Evolutionary conservation across 139 green algal genomes (phyloP), one percentile per base, ranked within the genome.

Genomic region (Mychonastes homosphaera): DNA sequence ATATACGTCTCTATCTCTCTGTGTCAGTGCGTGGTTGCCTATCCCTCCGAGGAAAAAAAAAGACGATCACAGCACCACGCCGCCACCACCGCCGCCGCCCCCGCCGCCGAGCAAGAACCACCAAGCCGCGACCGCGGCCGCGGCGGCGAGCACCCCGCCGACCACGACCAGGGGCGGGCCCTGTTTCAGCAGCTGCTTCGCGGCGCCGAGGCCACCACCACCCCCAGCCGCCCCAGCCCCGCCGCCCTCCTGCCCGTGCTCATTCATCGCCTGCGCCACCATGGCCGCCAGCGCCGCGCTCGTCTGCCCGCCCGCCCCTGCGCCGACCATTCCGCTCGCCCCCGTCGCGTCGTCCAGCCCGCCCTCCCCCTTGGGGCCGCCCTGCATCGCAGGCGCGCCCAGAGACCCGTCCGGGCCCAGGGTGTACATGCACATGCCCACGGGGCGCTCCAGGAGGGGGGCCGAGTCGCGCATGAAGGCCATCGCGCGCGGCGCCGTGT

Each of bases 281-380:
- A 28, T 47, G 24, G 61, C 72, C 73, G 29, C 63, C 70, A 40
- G 82, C 80, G 7, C 83, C 83, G 5, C 82, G 85, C 5, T 82
- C 83, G 62, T 91, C 83, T 58, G 90, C 83, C 41, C 90, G 71
- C 16, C 83, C 83, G 30, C 83, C 83, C 68, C n/a, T n/a, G n/a
- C n/a, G n/a, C n/a, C n/a, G n/a, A n/a, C n/a, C n/a, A n/a, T n/a
- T n/a, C 72, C 73, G 29, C 63, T 72, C 39, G 82, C 80, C 5
- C 83, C 83, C 5, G 83, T 87, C 5, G 83, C 83, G 62, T 91
- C 83, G 57, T 91, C 83, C 41, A 91, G 71, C 16, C 83, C 83
- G 30, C 83, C 83, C 68, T 91, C 83, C 5, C 72, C 72, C 61
- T 79, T 79, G 63, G 72, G 72, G 6, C 81, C 83, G 74, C 70